These are phyloP conservation scores for Solanum tacnaense DNA, from an alignment of 257 asterid species.

Conservation along the genomic window DNA sequence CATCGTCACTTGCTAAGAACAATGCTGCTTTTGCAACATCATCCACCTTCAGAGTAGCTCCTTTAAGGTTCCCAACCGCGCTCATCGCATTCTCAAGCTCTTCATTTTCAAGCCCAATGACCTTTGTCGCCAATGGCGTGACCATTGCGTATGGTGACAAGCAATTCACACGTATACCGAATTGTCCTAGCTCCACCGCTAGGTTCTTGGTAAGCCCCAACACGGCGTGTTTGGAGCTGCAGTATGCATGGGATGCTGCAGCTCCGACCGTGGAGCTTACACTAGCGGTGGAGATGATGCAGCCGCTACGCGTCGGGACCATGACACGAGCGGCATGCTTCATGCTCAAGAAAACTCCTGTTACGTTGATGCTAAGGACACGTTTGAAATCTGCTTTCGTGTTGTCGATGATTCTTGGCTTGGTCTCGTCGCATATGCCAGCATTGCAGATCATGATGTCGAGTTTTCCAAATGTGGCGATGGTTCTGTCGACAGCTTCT, in stretches of 20 bases:
- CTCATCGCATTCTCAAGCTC: slow-evolving; percentile 8
- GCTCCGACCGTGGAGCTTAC: slow-evolving; percentile 24
- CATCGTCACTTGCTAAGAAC: slow-evolving; percentile 46
- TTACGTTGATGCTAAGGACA: slow-evolving; percentile 23
- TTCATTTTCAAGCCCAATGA: slow-evolving; percentile 19
- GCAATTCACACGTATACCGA: slow-evolving; percentile 46
- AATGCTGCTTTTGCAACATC: slow-evolving; percentile 51
- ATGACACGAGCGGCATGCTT: slow-evolving; percentile 50
- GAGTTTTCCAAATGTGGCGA: slow-evolving; percentile 32
- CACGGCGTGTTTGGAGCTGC: slow-evolving; percentile 48
- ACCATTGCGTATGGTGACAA: slow-evolving; percentile 32
- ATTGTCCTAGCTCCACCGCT: slow-evolving; percentile 42
- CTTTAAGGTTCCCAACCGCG: slow-evolving; percentile 23
- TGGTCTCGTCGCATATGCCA: slow-evolving; percentile 15
- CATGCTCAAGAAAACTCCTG: slow-evolving; percentile 44
- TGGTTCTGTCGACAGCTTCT: slow-evolving; percentile 24
- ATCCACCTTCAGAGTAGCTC: slow-evolving; percentile 13
- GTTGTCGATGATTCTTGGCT: slow-evolving; percentile 17
- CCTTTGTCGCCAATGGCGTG: slow-evolving; percentile 22
- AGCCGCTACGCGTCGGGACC: slow-evolving; percentile 33
- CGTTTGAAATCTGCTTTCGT: slow-evolving; percentile 26
- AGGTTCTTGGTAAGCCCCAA: slow-evolving; percentile 36
- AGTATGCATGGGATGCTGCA: slow-evolving; percentile 32
- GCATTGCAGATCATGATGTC: slow-evolving; percentile 63
- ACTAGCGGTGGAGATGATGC: slow-evolving; percentile 40